Conservation (phyloP, 768 basidiomycete species). For the Amanita pallidorosea region DNA sequence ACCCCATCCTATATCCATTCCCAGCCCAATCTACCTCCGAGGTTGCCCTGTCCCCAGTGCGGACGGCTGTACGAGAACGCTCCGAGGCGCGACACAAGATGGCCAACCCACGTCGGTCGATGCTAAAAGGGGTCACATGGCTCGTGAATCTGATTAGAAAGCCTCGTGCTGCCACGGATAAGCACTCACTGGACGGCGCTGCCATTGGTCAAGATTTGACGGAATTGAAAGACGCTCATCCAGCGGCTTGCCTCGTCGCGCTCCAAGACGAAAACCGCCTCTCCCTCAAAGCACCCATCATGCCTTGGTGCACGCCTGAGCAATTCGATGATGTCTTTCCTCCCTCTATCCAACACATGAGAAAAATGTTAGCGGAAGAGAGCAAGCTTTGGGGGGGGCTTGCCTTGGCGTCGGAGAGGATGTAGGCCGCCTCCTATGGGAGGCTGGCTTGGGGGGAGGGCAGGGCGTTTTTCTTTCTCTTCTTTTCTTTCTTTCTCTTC, state of each 20-base stretch:
- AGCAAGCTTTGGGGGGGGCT: neutral
- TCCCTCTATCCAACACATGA: neutral
- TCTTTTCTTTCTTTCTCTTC: too few relatives aligned
- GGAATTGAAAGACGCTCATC: neutral
- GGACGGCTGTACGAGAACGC: neutral
- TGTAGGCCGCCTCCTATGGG: too few relatives aligned
- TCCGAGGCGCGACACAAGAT: too few relatives aligned
- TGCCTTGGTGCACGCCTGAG: neutral
- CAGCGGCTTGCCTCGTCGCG: neutral
- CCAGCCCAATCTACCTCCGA: neutral
- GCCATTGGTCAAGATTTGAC: neutral
- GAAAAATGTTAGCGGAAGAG: neutral
- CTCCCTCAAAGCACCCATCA: neutral
- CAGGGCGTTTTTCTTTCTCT: too few relatives aligned
- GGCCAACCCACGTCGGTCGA: too few relatives aligned
- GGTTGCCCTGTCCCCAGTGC: neutral
- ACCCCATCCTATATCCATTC: neutral
- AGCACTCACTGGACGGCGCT: neutral
- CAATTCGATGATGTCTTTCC: neutral
- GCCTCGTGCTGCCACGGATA: neutral
- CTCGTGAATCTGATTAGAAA: too few relatives aligned
- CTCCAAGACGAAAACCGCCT: neutral
- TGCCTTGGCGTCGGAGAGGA: too few relatives aligned
- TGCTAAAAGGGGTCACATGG: too few relatives aligned
- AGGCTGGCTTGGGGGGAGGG: too few relatives aligned